Base-by-base conservation (phyloP, 176 grass and related monocot genomes). In the Microstegium vimineum region DNA sequence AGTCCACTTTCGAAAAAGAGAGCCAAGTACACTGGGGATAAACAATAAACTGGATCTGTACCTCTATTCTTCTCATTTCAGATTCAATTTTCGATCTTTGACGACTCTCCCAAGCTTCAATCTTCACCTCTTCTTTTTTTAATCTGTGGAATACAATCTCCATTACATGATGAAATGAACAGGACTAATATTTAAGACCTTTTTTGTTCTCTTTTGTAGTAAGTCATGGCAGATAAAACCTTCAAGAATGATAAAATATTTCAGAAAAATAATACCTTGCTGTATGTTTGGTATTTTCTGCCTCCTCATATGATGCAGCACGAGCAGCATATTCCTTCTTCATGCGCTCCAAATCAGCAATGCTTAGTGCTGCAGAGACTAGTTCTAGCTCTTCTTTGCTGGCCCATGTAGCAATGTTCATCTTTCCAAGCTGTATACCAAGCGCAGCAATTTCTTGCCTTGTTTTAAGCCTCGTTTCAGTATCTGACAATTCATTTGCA, bases 331-430 rank as follows among this genome's bases (percentile, higher is more conserved):
- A 98, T 82, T 95, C 90, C 62, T 81, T 90, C 59, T 79, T 90
- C 76, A 80, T 83, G 32, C 36, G 75, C 86, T 91, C 95, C 17
- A 85, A 52, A 79, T 84, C 86, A 84, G 86, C 71, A 62, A 86
- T 86, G 38, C 79, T 91, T 1, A 87, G 81, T 33, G 75, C 75
- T 11, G 63, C 63, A 82, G 86, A 94, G 74, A 83, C 87, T 74
- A 89, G 76, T 68, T 93, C 87, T 31, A 76, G 79, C 52, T 93
- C 93, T 86, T 91, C 94, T 86, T 95, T 98, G 67, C 90, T 98
- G 84, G 96, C 95, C 95, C 95, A 98, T 51, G 95, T 84, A 73
- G 90, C 95, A 76, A 98, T 98, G 76, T 78, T 98, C 84, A 90
- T 98, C 93, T 98, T 98, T 60, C 96, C 96, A 31, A 98, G 76